Conservation (phyloP, 2,329 filamentous ascomycete species). For the Emergomyces africanus region DNA sequence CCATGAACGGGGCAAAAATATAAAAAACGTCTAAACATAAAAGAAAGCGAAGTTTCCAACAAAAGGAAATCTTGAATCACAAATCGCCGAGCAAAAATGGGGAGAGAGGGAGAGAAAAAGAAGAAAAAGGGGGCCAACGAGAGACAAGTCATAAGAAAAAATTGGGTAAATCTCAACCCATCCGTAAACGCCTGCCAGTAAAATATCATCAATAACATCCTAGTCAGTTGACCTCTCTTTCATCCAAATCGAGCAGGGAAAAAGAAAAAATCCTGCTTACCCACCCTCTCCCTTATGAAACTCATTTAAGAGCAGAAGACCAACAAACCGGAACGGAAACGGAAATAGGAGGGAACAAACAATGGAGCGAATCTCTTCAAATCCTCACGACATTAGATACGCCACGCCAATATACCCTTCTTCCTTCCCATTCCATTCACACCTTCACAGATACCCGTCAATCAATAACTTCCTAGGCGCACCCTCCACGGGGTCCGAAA, state of each 20-base stretch:
- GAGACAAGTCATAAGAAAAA: not conserved
- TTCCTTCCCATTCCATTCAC: too few species aligned
- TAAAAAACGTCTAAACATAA: not conserved
- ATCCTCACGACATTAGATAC: not conserved
- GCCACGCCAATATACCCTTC: not conserved
- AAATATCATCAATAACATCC: not conserved
- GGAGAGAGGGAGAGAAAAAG: not conserved
- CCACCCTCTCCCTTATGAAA: not conserved
- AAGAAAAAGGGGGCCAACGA: not conserved
- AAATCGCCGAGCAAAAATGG: not conserved
- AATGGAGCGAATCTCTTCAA: not conserved
- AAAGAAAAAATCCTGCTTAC: not conserved
- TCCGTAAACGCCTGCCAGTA: not conserved
- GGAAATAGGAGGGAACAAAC: not conserved
- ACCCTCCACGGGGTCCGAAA: not conserved
- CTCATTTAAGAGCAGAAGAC: not conserved
- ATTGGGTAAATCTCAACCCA: not conserved
- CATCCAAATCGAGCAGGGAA: not conserved
- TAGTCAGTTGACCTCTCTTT: not conserved
- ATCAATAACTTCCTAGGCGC: not conserved
- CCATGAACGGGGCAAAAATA: not conserved
- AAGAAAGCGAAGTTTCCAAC: not conserved
- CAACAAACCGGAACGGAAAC: not conserved
- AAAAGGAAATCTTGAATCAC: not conserved
- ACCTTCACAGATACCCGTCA: not conserved